Evolutionary conservation across 2,329 filamentous ascomycete species (phyloP).

Genomic region (Biscogniauxia sp.): DNA sequence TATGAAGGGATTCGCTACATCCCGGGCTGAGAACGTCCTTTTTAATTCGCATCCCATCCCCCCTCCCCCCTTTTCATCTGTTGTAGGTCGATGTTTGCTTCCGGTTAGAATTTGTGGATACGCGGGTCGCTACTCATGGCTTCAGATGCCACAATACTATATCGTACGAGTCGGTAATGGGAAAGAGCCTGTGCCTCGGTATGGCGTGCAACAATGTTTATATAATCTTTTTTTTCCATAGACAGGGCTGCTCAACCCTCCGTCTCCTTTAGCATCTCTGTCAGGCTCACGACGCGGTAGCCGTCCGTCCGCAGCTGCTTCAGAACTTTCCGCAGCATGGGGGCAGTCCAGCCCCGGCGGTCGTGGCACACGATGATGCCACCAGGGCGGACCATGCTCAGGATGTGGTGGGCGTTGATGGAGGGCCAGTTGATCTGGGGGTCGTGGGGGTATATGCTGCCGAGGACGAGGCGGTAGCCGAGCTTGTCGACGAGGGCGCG

Average conservation of each 20-base stretch:
- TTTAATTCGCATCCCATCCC: too few relatives aligned
- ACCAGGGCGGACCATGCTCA: constrained; percentile 76
- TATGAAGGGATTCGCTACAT: too few relatives aligned
- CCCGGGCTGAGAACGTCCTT: background rate
- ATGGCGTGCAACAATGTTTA: too few relatives aligned
- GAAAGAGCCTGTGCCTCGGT: too few relatives aligned
- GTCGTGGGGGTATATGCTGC: constrained; percentile 86
- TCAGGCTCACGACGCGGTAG: constrained; percentile 70
- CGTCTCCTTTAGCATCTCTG: constrained; percentile 56
- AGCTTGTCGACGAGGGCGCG: constrained; percentile 55
- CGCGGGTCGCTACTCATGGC: background rate
- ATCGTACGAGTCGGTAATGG: background rate
- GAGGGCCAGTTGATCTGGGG: constrained; percentile 71
- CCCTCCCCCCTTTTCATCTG: background rate
- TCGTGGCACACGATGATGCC: constrained; percentile 87
- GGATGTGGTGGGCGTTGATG: constrained; percentile 73
- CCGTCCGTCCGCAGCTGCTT: constrained; percentile 68
- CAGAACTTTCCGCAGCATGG: constrained; percentile 72
- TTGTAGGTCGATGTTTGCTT: background rate
- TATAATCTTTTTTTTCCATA: background rate
- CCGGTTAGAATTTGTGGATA: background rate
- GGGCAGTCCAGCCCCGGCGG: constrained; percentile 74
- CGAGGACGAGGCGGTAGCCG: constrained; percentile 73
- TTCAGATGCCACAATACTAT: background rate
- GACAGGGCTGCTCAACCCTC: background rate